A percentile compares a stretch with the other conserved stretches of the same genome.
Conservation (phyloP, 208 protist genomes). For the Trypanosoma boissoni region DNA sequence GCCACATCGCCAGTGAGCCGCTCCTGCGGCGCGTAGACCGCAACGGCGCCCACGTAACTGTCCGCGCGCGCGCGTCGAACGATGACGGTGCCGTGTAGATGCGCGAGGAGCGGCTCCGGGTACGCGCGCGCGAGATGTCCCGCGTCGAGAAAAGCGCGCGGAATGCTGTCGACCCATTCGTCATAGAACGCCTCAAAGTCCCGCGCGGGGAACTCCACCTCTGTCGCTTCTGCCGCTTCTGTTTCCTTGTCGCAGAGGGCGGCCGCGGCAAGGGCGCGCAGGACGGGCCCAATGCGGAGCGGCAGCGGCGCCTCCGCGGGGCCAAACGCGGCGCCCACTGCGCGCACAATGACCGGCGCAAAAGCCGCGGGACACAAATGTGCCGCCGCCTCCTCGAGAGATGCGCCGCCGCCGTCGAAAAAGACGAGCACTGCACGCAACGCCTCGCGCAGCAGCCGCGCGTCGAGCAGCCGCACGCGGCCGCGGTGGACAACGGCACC, state of each 20-base stretch:
- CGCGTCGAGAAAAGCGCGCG: slow-evolving; percentile 28
- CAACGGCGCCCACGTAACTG: slow-evolving; percentile 18
- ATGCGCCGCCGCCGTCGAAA: slow-evolving; percentile 30
- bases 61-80: slow-evolving; percentile 12
- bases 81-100: slow-evolving; percentile 35
- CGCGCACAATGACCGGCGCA: slow-evolving; percentile 46
- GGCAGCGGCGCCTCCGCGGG: slow-evolving; percentile 5
- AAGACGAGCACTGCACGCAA: slow-evolving; percentile 37
- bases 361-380: slow-evolving; percentile 58
- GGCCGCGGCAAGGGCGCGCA: slow-evolving; percentile 42
- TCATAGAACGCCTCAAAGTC: slow-evolving; percentile 37
- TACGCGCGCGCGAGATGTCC: slow-evolving; percentile 21
- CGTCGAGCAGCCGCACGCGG: slow-evolving; percentile 50
- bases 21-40: slow-evolving; percentile 49
- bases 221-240: slow-evolving; percentile 3
- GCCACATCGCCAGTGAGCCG: slow-evolving; percentile 35
- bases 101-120: slow-evolving; percentile 21
- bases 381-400: slow-evolving; percentile 28
- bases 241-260: slow-evolving; percentile 3
- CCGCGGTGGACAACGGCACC: slow-evolving; percentile 57
- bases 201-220: slow-evolving; percentile 17
- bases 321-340: slow-evolving; percentile 47
- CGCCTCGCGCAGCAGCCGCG: slow-evolving; percentile 33
- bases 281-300: slow-evolving; percentile 28
- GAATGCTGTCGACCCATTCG: slow-evolving; percentile 32